Base-by-base conservation (phyloP, 306 rosid genomes). In the Luffa aegyptiaca region DNA sequence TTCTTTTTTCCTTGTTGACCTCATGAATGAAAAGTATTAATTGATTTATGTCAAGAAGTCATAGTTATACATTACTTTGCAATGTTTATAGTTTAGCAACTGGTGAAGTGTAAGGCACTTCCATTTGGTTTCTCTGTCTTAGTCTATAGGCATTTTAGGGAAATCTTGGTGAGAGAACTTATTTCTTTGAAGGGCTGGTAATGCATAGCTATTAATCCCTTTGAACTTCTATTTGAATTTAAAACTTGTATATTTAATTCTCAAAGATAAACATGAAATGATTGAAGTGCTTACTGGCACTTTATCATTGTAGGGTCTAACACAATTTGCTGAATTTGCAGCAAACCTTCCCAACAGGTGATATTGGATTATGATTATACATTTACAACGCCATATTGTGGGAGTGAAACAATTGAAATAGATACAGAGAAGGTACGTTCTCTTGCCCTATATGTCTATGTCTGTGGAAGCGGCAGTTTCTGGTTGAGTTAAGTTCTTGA, bases 291-390 rank as follows among this genome's bases (percentile, higher is more conserved):
- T 69, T 69, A 1, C 75, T 8, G 26, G 52, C 16, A n/a, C 75
- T 68, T 42, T n/a, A 57, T 37, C 58, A 62, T 10, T 74, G 76
- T 80, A 59, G 42, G 61, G 80, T 84, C 89, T 86, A 56, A 83
- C 84, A n/a, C 79, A 79, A 44, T 65, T 83, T 70, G 53, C 77
- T 76, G 78, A 80, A 81, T 86, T 81, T 87, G 89, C 90, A 95
- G 99, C 92, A 90, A 93, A 81, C 97, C 99, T 44, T 89, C 90
- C 72, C 83, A 92, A 80, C 90, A 95, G 88, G 90, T 95, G 58
- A 91, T 95, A 84, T 83, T 95, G 77, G 99, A 95, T 79, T 93
- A 95, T 79, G 97, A 95, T 83, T 95, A 95, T 81, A 95, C 99
- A 37, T 95, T 93, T 81, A 95, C 99, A 63, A 95, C 97, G 0